Conservation (phyloP, 2,329 filamentous ascomycete species). For the Sclerotinia borealis region DNA sequence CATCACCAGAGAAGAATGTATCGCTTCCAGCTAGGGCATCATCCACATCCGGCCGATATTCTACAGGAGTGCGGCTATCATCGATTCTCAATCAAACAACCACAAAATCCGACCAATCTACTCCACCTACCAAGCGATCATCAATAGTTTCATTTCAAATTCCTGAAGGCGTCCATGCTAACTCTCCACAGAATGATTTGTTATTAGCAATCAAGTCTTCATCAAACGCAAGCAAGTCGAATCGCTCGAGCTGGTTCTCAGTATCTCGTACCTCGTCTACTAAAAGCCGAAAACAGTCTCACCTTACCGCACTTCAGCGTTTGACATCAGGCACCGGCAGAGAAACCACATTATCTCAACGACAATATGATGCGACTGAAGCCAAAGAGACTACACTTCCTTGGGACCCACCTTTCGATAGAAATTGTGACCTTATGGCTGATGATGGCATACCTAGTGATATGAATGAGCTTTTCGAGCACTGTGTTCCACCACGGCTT, state of each 20-base stretch:
- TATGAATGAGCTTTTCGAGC: not conserved
- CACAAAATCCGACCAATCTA: not conserved
- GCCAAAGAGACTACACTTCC: constrained; percentile 2
- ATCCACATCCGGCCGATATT: not conserved
- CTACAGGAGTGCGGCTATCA: not conserved
- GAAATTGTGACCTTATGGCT: constrained; percentile 18
- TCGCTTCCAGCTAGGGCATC: not conserved
- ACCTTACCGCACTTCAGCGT: not conserved
- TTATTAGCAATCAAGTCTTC: not conserved
- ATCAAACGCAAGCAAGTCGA: not conserved
- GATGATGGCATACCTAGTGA: not conserved
- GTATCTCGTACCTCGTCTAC: not conserved
- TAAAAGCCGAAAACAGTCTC: not conserved
- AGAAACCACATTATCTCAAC: not conserved
- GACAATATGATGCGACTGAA: not conserved
- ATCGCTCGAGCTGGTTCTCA: constrained; percentile 1
- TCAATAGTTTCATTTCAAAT: constrained; percentile 6
- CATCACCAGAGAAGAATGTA: not conserved
- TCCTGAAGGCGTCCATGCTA: not conserved
- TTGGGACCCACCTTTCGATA: constrained; percentile 9
- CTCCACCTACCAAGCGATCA: not conserved
- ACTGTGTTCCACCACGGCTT: not conserved
- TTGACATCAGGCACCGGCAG: not conserved
- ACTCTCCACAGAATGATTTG: not conserved
- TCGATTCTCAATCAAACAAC: not conserved